Base-by-base conservation (phyloP, 805 yeast genomes). In the Kluyveromyces lactis region DNA sequence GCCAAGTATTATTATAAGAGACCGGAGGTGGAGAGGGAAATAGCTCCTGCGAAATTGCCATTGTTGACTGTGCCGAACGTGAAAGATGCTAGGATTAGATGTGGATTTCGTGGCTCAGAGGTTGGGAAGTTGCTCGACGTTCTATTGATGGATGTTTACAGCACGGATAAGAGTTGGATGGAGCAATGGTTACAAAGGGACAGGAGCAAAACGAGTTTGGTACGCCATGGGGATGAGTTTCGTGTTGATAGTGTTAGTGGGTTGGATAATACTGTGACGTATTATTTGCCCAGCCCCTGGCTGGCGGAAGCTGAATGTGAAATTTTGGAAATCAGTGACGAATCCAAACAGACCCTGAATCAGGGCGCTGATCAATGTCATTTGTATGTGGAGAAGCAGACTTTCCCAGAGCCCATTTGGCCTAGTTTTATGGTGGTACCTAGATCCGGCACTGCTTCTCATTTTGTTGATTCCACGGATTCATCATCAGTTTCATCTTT, bases 131-230 rank as follows among this genome's bases (percentile, higher is more conserved):
- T 61, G 8, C 39, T 62, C 9, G 53, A 55, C 16, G 45, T 63
- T 4, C 26, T 62, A 3, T 33, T 62, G 26, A 50, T 60, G 1
- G 64, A 62, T 41, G 64, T 63, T 8, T 61, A 60, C 34, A 52
- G 57, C 1, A 30, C 53, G 1, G 56, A 60, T 26, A 62, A 57
- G 34, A 21, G 51, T 9, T 62, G 67, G 67, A 51, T 50, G 31
- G 37, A 48, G 2, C 44, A 36, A n/a, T 41, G 46, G 32, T 21
- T 36, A 10, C 33, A 40, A 13, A 42, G 55, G 17, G 43, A 43
- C 19, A 26, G 36, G 18, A 34, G 26, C 10, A 41, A 26, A 34
- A 45, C 3, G 31, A 35, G 35, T 15, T 26, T 52, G 5, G 36
- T 61, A 18, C 50, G 41, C 33, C 59, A 44, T 40, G 51, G 57